Evolutionary conservation across 106 monocot genomes (phyloP), one percentile per base, ranked within the genome.

Genomic region (Alisma plantagoaquatica): DNA sequence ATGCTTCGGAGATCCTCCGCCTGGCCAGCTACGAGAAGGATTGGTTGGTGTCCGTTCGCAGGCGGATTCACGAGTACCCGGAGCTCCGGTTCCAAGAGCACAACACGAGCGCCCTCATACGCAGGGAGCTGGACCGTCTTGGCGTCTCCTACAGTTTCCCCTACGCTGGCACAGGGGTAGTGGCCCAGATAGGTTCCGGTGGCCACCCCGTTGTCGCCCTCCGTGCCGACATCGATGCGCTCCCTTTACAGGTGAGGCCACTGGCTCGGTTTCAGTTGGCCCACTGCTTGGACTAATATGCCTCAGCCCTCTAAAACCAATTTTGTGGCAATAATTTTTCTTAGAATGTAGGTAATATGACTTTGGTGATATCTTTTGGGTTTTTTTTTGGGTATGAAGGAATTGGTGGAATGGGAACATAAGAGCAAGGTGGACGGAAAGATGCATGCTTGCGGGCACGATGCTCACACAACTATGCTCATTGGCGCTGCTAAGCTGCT

Each of bases 221-320:
- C 29, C 81, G 91, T 14, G 91, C 91, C 18, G 91, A 92, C 71
- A 92, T 92, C 82, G 92, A 92, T 47, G 86, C 86, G 10, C 82
- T 92, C 18, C 81, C 92, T 16, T 23, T 92, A 7, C 86, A 86
- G 68, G 85, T 82, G 17, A n/a, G n/a, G n/a, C n/a, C n/a, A n/a
- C n/a, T n/a, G n/a, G n/a, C n/a, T n/a, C n/a, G n/a, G n/a, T n/a
- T n/a, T n/a, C n/a, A n/a, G n/a, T n/a, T n/a, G n/a, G n/a, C n/a
- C n/a, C n/a, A n/a, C n/a, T n/a, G n/a, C n/a, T n/a, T n/a, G n/a
- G n/a, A n/a, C n/a, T n/a, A n/a, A n/a, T n/a, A n/a, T n/a, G n/a
- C n/a, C n/a, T n/a, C n/a, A n/a, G n/a, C n/a, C n/a, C n/a, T n/a
- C n/a, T n/a, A n/a, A n/a, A n/a, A n/a, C n/a, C n/a, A n/a, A n/a